These are phyloP conservation scores for Botrytis pseudocinerea DNA, from an alignment of 2,329 filamentous ascomycete genomes.

Conservation along the genomic window DNA sequence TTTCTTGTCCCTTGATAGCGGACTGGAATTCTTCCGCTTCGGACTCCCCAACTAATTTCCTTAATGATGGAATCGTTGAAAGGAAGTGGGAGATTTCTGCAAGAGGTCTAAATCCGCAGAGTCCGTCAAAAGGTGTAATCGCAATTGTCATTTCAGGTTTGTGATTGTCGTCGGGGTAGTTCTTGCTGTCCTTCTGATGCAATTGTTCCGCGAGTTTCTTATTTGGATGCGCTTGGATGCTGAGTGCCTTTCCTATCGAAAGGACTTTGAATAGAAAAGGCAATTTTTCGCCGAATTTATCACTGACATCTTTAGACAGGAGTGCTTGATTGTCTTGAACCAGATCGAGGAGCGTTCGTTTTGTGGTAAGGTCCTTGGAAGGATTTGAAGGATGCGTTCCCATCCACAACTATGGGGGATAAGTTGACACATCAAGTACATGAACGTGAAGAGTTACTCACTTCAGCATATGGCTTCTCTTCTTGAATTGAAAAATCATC, in stretches of 20 bases:
- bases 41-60: constrained; percentile 65
- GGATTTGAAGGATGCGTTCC: constrained; percentile 95
- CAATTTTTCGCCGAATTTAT: constrained; percentile 77
- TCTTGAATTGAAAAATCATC: constrained; percentile 74
- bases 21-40: constrained; percentile 57
- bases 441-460: constrained; percentile 41
- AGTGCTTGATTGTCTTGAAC: constrained; percentile 84
- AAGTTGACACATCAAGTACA: constrained; percentile 43
- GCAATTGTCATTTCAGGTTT: constrained; percentile 99
- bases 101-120: constrained; percentile 92
- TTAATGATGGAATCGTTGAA: constrained; percentile 60
- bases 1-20: constrained; percentile 56
- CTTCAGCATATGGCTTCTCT: constrained; percentile 94
- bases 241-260: constrained; percentile 91
- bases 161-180: constrained; percentile 99
- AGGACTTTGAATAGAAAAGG: constrained; percentile 98
- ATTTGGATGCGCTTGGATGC: constrained; percentile 95
- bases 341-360: constrained; percentile 82
- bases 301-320: constrained; percentile 69
- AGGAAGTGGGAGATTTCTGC: constrained; percentile 82
- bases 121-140: constrained; percentile 90
- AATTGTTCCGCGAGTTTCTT: constrained; percentile 90
- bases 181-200: constrained; percentile 81
- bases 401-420: constrained; percentile 81
- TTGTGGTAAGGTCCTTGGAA: constrained; percentile 82